Percentiles rank a stretch among this genome's conserved stretches.
phyloP scores from a whole-genome alignment of 1,284 basidiomycete species.

The Neonothopanus nambi region DNA sequence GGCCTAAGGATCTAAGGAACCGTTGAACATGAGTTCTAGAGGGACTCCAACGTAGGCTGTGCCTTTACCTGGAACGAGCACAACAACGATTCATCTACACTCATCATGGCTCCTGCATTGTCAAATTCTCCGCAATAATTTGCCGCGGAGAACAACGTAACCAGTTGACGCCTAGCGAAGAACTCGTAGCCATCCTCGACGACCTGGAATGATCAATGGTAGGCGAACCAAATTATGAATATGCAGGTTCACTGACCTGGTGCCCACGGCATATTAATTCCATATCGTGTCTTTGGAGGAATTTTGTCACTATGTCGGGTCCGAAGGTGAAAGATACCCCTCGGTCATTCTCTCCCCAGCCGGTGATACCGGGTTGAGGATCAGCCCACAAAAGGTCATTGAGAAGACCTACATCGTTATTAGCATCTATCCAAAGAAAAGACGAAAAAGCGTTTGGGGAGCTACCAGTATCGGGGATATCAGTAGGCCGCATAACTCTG shows the following conservation, averaged over 20 bases:
- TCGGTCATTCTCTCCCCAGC: constrained; percentile 99
- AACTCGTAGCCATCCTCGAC: constrained; percentile 99
- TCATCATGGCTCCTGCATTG: constrained; percentile 99
- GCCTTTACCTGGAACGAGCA: constrained; percentile 92
- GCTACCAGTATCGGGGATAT: constrained; percentile 96
- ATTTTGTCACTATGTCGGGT: constrained; percentile 95
- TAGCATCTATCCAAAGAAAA: not conserved
- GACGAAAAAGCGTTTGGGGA: too few species aligned
- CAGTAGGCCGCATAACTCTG: constrained; percentile 97
- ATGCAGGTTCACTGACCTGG: constrained; percentile 60
- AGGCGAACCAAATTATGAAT: too few species aligned
- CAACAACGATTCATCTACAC: constrained; percentile 94
- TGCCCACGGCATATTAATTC: constrained; percentile 98
- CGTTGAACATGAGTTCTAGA: too few species aligned
- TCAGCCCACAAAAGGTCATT: constrained; percentile 99
- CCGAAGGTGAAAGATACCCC: constrained; percentile 98
- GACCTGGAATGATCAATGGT: too few species aligned
- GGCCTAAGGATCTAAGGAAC: constrained; percentile 90
- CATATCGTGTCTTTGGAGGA: constrained; percentile 99
- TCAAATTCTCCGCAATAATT: constrained; percentile 99
- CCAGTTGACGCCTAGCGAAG: constrained; percentile 96
- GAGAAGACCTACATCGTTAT: constrained; percentile 64
- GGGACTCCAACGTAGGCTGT: too few species aligned
- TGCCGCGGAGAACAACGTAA: constrained; percentile 96
- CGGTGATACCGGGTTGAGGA: constrained; percentile 98